Base-by-base conservation (phyloP, 257 asterid species). In the Nicotiana tabacum region DNA sequence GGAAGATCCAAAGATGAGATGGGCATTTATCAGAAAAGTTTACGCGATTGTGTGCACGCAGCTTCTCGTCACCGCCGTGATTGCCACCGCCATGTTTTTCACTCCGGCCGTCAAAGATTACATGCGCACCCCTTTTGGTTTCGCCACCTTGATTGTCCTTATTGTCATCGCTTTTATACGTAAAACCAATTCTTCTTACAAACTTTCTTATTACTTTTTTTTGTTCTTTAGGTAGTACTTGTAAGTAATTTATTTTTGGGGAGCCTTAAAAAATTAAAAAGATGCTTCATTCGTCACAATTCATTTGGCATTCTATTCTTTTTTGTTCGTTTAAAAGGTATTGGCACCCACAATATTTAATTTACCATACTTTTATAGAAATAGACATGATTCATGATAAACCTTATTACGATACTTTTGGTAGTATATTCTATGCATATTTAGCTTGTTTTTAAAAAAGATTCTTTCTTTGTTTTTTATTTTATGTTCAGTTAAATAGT, bases 21-120 rank as follows among this genome's bases (percentile, higher is more conserved):
- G 97, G 98, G 95, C 85, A 0, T 93, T 93, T 86, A 93, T 93
- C 70, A 92, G 95, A 9, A 93, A 93, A 87, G 97, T 93, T 32
- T 93, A 93, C 78, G 66, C 88, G 55, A 92, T 93, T 27, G 88
- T 93, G 1, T 89, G 89, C 88, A 0, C 86, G 27, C 97, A 93
- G 61, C 87, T 93, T 82, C 69, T 88, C 11, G n/a, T 93, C 76
- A 88, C 94, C 2, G 83, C 87, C 16, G 93, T 89, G 16, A 79
- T 87, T 35, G 82, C 93, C 3, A 15, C 87, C 48, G 83, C 87
- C 21, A 90, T 93, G 95, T 83, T 83, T 55, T 69, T 91, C 9
- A 48, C 80, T 9, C 85, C 62, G 5, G 89, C 95, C 1, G 86
- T 90, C 27, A 86, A 87, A 2, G 78, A 56, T 4, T 92, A 89